Evolutionary conservation across 805 yeast species (phyloP).

Genomic region (Schwanniomyces polymorphus): DNA sequence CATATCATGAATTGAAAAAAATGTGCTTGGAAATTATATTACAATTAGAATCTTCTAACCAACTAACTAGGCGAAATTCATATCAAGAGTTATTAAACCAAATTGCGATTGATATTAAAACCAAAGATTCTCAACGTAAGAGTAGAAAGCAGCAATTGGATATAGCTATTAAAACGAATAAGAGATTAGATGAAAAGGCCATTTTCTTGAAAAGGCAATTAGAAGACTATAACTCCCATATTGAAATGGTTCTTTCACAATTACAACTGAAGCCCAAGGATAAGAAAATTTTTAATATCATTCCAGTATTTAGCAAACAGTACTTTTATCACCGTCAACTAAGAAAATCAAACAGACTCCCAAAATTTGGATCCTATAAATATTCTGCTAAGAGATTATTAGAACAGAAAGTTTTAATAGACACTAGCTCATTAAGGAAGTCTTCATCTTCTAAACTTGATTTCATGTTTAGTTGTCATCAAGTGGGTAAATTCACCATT

Average conservation of each 20-base stretch:
- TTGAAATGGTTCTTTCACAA: constrained; percentile 43
- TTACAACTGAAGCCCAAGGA: constrained; percentile 47
- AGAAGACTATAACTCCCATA: constrained; percentile 46
- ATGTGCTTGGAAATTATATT: constrained; percentile 71
- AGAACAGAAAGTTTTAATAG: constrained; percentile 68
- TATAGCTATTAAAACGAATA: constrained; percentile 41
- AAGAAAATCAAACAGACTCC: constrained; percentile 63
- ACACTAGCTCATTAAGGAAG: constrained; percentile 53
- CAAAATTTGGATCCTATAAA: constrained; percentile 75
- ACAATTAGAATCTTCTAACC: constrained; percentile 69
- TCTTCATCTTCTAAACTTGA: constrained; percentile 61
- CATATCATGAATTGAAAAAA: constrained; percentile 77
- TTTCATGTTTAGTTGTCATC: constrained; percentile 74
- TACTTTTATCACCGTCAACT: constrained; percentile 73
- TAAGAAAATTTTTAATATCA: constrained; percentile 47
- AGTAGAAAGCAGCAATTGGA: constrained; percentile 41
- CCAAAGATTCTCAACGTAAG: constrained; percentile 44
- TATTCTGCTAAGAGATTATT: constrained; percentile 72
- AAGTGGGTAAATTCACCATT: constrained; percentile 68
- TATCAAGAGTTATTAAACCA: constrained; percentile 81
- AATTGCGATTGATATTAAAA: constrained; percentile 74
- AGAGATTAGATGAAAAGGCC: constrained; percentile 46
- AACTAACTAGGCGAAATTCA: constrained; percentile 63
- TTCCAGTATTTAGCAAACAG: constrained; percentile 66
- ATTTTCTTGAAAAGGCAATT: constrained; percentile 45